Conservation (phyloP, 2,329 filamentous ascomycete species). For the Sclerotinia trifoliorum region DNA sequence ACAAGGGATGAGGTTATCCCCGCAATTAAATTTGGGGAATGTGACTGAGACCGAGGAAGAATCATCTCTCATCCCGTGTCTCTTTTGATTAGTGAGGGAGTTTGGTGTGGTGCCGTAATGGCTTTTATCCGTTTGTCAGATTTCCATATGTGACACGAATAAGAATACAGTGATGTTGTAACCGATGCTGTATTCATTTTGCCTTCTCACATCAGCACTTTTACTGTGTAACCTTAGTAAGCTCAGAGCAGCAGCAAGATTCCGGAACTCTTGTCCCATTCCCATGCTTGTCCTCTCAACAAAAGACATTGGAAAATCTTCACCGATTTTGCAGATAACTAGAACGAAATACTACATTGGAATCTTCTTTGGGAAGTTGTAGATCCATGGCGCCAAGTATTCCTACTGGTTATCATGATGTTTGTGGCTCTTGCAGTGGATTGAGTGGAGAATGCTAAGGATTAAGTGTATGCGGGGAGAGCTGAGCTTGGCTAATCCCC, state of each 20-base stretch:
- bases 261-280: not conserved
- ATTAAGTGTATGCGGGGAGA: not conserved
- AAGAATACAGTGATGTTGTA: not conserved
- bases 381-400: constrained; percentile 2
- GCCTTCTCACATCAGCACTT: not conserved
- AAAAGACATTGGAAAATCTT: not conserved
- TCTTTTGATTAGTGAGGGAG: not conserved
- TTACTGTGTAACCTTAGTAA: not conserved
- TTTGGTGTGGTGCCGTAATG: not conserved
- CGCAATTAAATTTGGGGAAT: not conserved
- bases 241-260: not conserved
- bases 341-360: not conserved
- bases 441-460: not conserved
- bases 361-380: not conserved
- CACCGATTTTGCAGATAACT: not conserved
- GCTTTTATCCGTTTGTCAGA: not conserved
- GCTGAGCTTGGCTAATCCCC: not conserved
- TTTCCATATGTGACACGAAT: not conserved
- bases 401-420: not conserved
- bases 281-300: not conserved
- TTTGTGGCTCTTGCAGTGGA: constrained; percentile 1
- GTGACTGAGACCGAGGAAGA: not conserved
- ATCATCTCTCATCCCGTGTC: not conserved
- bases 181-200: not conserved
- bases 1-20: constrained; percentile 14